Evolutionary conservation across 768 basidiomycete genomes (phyloP).

Genomic region (Porpolomopsis calyptriformis): DNA sequence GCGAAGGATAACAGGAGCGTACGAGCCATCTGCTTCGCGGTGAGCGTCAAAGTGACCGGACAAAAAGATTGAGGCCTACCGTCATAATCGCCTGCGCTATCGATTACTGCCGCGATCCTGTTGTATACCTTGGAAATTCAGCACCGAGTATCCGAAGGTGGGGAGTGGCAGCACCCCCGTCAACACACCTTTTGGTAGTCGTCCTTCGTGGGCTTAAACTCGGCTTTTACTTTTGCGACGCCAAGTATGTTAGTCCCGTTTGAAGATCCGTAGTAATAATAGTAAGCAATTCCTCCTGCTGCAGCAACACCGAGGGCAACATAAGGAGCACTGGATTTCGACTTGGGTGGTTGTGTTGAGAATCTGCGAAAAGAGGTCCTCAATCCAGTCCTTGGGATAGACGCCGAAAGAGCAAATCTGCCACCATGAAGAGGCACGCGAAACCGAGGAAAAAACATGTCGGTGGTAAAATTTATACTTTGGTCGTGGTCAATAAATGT

Average conservation of each 20-base stretch:
- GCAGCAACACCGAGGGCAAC: slow-evolving; percentile 51
- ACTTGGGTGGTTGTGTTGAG: slow-evolving; percentile 45
- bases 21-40: slow-evolving; percentile 61
- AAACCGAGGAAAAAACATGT: not conserved
- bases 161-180: not conserved
- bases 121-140: slow-evolving; percentile 66
- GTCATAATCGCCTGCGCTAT: slow-evolving; percentile 76
- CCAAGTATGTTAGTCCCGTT: slow-evolving; percentile 41
- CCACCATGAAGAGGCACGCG: not conserved
- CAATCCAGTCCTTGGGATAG: not conserved
- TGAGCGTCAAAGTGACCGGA: not conserved
- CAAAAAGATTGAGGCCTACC: slow-evolving; percentile 36
- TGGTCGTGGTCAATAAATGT: no score
- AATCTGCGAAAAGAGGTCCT: slow-evolving; percentile 41
- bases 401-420: not conserved
- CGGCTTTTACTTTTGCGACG: slow-evolving; percentile 48
- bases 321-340: slow-evolving; percentile 45
- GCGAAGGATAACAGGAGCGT: slow-evolving; percentile 77
- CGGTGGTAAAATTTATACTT: no score
- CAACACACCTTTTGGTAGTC: slow-evolving; percentile 77
- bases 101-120: slow-evolving; percentile 65
- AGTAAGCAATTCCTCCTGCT: slow-evolving; percentile 55
- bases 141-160: slow-evolving; percentile 4
- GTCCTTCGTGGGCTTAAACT: slow-evolving; percentile 65
- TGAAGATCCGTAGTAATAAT: slow-evolving; percentile 29